Percentiles rank a stretch among this genome's conserved stretches.
Conservation (phyloP, 2,329 filamentous ascomycete genomes). For the Fusarium penzigii region DNA sequence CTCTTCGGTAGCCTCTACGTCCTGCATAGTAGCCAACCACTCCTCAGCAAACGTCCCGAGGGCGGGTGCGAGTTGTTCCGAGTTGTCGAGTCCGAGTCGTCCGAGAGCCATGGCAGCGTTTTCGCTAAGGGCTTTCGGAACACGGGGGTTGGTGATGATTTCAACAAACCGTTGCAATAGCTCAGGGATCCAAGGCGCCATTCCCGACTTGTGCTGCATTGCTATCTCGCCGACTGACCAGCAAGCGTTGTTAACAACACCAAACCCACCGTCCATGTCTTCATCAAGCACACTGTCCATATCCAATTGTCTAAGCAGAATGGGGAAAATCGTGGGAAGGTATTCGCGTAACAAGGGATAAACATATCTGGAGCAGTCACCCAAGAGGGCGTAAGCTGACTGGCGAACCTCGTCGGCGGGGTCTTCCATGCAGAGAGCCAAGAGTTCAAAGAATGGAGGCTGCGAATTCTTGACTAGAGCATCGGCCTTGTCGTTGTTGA, state of each 20-base stretch:
- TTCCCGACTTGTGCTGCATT: conserved; percentile 72
- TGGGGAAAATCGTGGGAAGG: conserved; percentile 72
- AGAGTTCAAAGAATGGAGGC: conserved; percentile 84
- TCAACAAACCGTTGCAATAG: conserved; percentile 76
- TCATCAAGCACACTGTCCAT: conserved; percentile 75
- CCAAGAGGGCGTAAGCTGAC: conserved; percentile 91
- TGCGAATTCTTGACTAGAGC: conserved; percentile 75
- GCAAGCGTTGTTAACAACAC: conserved; percentile 96
- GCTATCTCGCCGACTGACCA: conserved; percentile 96
- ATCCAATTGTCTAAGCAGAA: conserved; percentile 86
- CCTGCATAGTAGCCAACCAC: conserved; percentile 79
- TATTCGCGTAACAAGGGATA: conserved; percentile 78
- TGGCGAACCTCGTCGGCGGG: conserved; percentile 89
- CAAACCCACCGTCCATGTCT: conserved; percentile 81
- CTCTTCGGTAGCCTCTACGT: conserved; percentile 86
- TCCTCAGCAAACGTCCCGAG: conserved; percentile 78
- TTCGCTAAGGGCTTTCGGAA: conserved; percentile 85
- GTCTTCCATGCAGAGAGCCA: conserved; percentile 92
- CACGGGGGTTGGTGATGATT: conserved; percentile 82
- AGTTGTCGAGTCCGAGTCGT: conserved; percentile 78
- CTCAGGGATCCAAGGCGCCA: conserved; percentile 75
- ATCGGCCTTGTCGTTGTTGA: conserved; percentile 72
- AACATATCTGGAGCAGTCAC: conserved; percentile 92
- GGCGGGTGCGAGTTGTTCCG: conserved; percentile 74
- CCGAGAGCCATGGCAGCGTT: conserved; percentile 94